Evolutionary conservation across 2,329 filamentous ascomycete species (phyloP), one percentile per base, ranked within the genome.

Genomic region (Fusarium siculi): DNA sequence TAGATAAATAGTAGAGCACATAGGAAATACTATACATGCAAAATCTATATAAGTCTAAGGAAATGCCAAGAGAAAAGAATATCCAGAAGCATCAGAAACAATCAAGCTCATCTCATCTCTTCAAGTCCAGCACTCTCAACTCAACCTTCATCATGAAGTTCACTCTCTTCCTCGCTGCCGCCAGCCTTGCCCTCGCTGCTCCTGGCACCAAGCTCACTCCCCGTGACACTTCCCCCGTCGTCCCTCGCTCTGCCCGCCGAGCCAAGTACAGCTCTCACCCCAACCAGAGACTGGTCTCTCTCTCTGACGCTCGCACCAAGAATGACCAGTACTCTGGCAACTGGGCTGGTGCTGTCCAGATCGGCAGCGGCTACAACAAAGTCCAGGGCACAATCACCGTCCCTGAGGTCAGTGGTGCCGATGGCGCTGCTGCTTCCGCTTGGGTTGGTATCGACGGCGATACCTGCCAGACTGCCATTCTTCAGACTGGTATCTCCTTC

Each of bases 391-490:
- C 63, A 10, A 66, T 66, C 37, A 66, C 63, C 12, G 63, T 66
- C 10, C 63, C 63, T 7, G 32, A 36, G 12, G 63, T 56, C 19
- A 66, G 63, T 21, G 63, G 63, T 25, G 46, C 36, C 4, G 8
- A 40, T 4, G 63, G 63, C 12, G 49, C 63, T 37, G 63, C 63
- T 49, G 63, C 63, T 7, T 66, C 63, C 9, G 63, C 63, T 0
- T 86, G 85, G 85, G 84, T 86, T 16, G 85, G 85, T 19, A 86
- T 86, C 54, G 85, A 86, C 40, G 85, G 85, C n/a, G 82, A 85
- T 63, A 83, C 82, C 1, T 85, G 82, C 75, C 74, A 70, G 25
- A 74, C 66, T 14, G 83, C 83, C 14, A 82, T 85, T 32, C 78
- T 85, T 0, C 84, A 85, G 72, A 82, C 83, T 7, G 85, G 84